These are phyloP conservation scores for Geotrichum carabidarum DNA, from an alignment of 1,139 yeast genomes.

Conservation along the genomic window DNA sequence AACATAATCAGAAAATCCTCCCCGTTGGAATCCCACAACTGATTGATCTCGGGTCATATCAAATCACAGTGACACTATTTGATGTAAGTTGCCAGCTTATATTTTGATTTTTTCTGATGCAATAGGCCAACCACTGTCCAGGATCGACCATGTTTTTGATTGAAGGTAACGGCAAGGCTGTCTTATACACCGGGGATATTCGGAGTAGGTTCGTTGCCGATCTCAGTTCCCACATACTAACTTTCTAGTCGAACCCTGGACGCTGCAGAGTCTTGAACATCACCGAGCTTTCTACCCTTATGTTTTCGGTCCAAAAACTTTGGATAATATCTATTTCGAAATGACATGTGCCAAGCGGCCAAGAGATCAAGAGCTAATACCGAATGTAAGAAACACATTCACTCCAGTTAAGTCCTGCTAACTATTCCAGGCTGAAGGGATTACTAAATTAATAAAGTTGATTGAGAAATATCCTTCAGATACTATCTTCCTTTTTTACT, in stretches of 20 bases:
- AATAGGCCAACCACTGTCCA: conserved; percentile 54
- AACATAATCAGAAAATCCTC: conserved; percentile 21
- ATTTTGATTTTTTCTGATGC: background rate
- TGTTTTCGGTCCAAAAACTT: conserved; percentile 35
- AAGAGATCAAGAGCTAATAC: background rate
- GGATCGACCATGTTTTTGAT: conserved; percentile 57
- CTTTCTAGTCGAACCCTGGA: conserved; percentile 49
- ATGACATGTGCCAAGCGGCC: conserved; percentile 50
- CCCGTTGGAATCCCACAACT: conserved; percentile 34
- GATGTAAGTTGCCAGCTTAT: conserved; percentile 25
- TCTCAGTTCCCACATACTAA: background rate
- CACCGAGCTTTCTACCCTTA: conserved; percentile 47
- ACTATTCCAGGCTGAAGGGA: conserved; percentile 44
- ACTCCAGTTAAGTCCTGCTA: conserved; percentile 34
- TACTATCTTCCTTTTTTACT: conserved; percentile 43
- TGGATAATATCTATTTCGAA: conserved; percentile 53
- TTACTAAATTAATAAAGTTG: conserved; percentile 37
- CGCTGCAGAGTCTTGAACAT: conserved; percentile 41
- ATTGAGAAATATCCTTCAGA: conserved; percentile 45
- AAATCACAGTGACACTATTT: conserved; percentile 33
- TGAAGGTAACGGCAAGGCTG: conserved; percentile 38
- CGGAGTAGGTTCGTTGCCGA: conserved; percentile 28
- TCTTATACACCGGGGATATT: conserved; percentile 55
- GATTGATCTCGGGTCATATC: conserved; percentile 23
- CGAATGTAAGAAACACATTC: background rate